phyloP scores from a whole-genome alignment of 2,329 filamentous ascomycete species.

The Colletotrichum graminicola region DNA sequence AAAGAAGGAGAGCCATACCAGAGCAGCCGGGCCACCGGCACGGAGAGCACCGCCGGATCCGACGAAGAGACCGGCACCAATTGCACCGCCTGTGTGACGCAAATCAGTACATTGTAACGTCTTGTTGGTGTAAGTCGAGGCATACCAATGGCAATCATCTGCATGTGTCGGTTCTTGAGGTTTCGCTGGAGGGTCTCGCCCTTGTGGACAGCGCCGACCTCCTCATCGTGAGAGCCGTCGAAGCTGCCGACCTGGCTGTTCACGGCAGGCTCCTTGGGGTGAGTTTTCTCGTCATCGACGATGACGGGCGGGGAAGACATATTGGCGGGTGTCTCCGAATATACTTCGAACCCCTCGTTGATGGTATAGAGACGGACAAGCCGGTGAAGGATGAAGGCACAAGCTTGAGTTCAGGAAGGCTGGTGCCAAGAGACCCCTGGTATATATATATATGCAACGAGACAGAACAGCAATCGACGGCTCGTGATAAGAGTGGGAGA shows the following conservation, averaged over 20 bases:
- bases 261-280: constrained; percentile 23
- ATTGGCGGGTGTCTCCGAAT: neutral
- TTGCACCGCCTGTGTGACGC: constrained; percentile 73
- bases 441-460: neutral
- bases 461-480: neutral
- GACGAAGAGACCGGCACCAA: constrained; percentile 74
- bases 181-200: constrained; percentile 48
- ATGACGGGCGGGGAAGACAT: constrained; percentile 31
- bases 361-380: constrained; percentile 9
- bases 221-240: constrained; percentile 49
- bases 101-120: constrained; percentile 55
- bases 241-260: constrained; percentile 18
- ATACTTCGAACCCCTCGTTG: constrained; percentile 2
- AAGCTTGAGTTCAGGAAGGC: neutral
- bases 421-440: constrained; percentile 13
- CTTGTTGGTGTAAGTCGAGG: constrained; percentile 12
- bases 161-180: constrained; percentile 68
- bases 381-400: neutral
- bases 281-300: constrained; percentile 34
- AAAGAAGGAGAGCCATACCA: constrained; percentile 52
- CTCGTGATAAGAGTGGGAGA: constrained; percentile 1
- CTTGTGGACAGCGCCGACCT: constrained; percentile 49
- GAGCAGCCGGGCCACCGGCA: constrained; percentile 60
- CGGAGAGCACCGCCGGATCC: constrained; percentile 66
- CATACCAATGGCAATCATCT: constrained; percentile 71